Evolutionary conservation across 768 basidiomycete genomes (phyloP), one percentile per base, ranked within the genome.

Genomic region (Pleurotus sapidus): DNA sequence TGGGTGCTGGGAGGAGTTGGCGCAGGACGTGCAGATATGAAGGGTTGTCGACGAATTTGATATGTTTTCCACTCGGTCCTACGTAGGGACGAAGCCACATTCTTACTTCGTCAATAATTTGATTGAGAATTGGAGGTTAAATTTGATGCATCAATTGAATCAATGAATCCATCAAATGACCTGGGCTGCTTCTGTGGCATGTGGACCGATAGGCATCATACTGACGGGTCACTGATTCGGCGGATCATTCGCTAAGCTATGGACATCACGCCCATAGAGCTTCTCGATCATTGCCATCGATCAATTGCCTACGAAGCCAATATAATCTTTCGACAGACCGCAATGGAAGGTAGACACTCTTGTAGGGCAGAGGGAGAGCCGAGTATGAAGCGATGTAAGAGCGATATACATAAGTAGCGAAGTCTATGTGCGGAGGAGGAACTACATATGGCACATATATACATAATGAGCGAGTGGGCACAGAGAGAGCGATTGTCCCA

Each of bases 21-120:
- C 37, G 17, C n/a, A 30, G n/a, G 15, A 24, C 46, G 65, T 65
- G 40, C 60, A 59, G 51, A 30, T 62, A 5, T 66, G 65, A 20
- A 66, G 67, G 15, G 66, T 67, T 55, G 67, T 65, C 8, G 59
- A 67, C 17, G 66, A 34, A 34, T 34, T 34, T 34, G 30, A n/a
- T 43, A 43, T 43, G 42, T 43, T 43, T 43, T 43, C 42, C 4
- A n/a, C 63, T 42, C 61, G 67, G n/a, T 60, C 67, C 5, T 67
- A 64, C 65, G 66, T 68, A 43, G 55, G 62, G 27, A 55, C 63
- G 23, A 49, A 55, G 34, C 59, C 56, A 23, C 42, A 43, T 25
- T 38, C 24, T 27, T 11, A 34, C 30, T 34, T 34, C 7, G 30
- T 34, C 30, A 34, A 34, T 34, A 34, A 34, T 34, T 11, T 34